Evolutionary conservation across 345 rosid genomes (phyloP).

Genomic region (Ceriops zippeliana): DNA sequence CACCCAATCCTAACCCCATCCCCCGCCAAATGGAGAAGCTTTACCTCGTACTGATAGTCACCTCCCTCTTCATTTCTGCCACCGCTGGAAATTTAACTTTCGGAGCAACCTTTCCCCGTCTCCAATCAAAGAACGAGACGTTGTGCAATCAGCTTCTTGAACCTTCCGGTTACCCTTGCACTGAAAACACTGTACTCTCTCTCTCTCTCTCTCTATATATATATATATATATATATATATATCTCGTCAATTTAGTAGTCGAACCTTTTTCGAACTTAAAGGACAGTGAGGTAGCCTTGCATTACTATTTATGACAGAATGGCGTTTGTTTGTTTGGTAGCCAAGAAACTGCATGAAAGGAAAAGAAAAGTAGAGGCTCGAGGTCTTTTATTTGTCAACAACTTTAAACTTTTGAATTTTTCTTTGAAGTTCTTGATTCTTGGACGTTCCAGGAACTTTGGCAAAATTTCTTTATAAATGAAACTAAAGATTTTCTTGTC

Average conservation of each 20-base stretch:
- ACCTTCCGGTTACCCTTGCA: conserved; percentile 73
- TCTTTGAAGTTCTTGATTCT: too few relatives aligned
- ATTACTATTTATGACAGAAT: too few relatives aligned
- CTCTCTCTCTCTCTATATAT: not conserved
- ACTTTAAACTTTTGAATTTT: too few relatives aligned
- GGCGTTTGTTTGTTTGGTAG: too few relatives aligned
- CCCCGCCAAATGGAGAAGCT: not conserved
- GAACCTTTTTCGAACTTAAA: too few relatives aligned
- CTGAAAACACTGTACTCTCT: conserved; percentile 61
- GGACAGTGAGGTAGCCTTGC: too few relatives aligned
- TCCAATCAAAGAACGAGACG: conserved; percentile 34
- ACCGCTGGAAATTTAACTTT: conserved; percentile 9
- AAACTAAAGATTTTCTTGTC: not conserved
- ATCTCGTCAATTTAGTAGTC: too few relatives aligned
- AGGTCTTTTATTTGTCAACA: too few relatives aligned
- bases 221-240: not conserved
- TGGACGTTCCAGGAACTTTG: too few relatives aligned
- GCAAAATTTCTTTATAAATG: too few relatives aligned
- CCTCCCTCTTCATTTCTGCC: conserved; percentile 14
- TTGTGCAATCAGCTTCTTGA: conserved; percentile 58
- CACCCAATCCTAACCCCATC: not conserved
- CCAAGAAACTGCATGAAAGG: too few relatives aligned
- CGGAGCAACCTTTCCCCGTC: conserved; percentile 18
- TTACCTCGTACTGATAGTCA: not conserved
- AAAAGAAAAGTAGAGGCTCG: too few relatives aligned